Conservation (phyloP, 305 asterid genomes). For the Fraxinus paxiana region DNA sequence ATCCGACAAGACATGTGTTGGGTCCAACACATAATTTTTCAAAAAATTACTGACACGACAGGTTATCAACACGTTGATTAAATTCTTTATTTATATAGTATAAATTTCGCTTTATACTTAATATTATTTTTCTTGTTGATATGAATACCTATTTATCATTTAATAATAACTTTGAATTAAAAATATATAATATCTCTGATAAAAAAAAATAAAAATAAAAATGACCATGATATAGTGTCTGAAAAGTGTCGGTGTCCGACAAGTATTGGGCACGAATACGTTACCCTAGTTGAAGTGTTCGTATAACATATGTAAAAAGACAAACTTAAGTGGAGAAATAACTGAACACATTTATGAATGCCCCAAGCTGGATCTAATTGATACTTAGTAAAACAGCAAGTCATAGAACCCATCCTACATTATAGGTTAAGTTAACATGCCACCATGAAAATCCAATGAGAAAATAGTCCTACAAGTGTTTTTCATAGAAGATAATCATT, state of each 20-base stretch:
- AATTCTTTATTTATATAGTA: not conserved
- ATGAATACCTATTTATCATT: not conserved
- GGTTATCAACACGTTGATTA: not conserved
- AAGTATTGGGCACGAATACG: not conserved
- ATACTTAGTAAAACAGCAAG: not conserved
- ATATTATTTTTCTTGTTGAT: not conserved
- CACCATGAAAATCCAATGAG: not conserved
- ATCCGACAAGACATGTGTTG: not conserved
- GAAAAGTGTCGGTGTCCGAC: not conserved
- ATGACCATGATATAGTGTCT: not conserved
- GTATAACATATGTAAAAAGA: not conserved
- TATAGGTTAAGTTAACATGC: not conserved
- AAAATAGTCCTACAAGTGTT: not conserved
- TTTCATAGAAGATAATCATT: not conserved
- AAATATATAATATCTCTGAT: not conserved
- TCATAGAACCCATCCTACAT: not conserved
- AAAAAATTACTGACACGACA: not conserved
- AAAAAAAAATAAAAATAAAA: not conserved
- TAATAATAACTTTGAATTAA: not conserved
- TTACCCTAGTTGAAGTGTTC: not conserved
- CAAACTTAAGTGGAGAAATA: not conserved
- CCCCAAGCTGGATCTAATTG: not conserved
- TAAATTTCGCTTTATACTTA: not conserved
- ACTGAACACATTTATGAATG: not conserved
- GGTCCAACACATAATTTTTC: not conserved